These are phyloP conservation scores for Penicillium alfredii DNA, from an alignment of 495 filamentous ascomycete genomes.

Conservation along the genomic window DNA sequence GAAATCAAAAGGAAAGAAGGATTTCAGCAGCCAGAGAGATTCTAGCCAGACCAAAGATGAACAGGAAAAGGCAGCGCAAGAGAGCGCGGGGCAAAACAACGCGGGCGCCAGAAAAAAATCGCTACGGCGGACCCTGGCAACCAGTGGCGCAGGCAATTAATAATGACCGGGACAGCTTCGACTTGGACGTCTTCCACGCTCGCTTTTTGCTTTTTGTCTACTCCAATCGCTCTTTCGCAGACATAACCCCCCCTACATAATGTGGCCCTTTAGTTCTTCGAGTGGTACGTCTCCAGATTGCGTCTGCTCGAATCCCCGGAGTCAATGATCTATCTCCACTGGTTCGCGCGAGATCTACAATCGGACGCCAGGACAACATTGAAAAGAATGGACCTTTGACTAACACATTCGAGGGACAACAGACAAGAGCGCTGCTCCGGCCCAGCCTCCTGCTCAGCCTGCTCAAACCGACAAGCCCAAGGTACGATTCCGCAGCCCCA, in stretches of 20 bases:
- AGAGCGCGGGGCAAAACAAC: slow-evolving; percentile 9
- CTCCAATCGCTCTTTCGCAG: not conserved
- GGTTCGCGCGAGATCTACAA: no score
- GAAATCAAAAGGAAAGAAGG: slow-evolving; percentile 4
- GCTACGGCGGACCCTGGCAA: slow-evolving; percentile 12
- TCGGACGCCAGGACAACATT: not conserved
- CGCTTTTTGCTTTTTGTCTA: slow-evolving; percentile 1
- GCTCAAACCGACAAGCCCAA: slow-evolving; percentile 47
- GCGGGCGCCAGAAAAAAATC: slow-evolving; percentile 22
- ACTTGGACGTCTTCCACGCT: no score
- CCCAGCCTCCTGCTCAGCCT: slow-evolving; percentile 27
- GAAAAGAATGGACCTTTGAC: not conserved
- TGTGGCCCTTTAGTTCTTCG: slow-evolving; percentile 40
- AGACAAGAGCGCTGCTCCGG: slow-evolving; percentile 22
- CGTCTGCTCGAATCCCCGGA: no score
- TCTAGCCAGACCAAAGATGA: slow-evolving; percentile 3
- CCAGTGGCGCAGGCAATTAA: slow-evolving; percentile 27
- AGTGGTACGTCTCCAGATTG: slow-evolving; percentile 35
- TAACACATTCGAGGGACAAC: slow-evolving; percentile 1
- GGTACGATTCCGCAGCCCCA: slow-evolving; percentile 30
- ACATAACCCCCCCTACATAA: slow-evolving; percentile 11
- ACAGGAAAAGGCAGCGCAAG: slow-evolving; percentile 5
- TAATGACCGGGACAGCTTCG: slow-evolving; percentile 24
- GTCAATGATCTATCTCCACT: no score
- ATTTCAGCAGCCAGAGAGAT: not conserved